Base-by-base conservation (phyloP, 768 basidiomycete genomes). In the Paxillus involutus region DNA sequence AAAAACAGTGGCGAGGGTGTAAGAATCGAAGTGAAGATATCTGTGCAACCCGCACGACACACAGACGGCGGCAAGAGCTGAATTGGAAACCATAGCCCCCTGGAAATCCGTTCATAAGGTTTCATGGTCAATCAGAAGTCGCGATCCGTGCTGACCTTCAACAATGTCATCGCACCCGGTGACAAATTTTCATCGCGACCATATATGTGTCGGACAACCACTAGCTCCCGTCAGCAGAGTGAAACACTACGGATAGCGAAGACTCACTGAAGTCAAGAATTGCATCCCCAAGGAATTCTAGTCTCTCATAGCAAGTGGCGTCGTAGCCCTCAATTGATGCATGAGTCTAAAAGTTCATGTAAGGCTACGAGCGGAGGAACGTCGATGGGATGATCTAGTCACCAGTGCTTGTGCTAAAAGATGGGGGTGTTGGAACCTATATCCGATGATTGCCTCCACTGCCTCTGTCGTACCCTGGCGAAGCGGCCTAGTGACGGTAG, bases 71-170 rank as follows among this genome's bases (percentile, higher is more conserved):
- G 86, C 89, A 41, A 94, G 74, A 16, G 86, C 77, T 30, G 83
- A 79, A 67, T 93, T 93, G 4, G 89, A 90, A 26, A 94, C 90
- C 90, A 94, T 93, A 8, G 88, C 87, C 29, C 83, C 81, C 91
- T 93, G 61, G 35, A 52, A 57, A 55, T 32, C 24, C 12, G 29
- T 51, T 12, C 13, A 16, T 33, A 19, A 24, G 32, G 43, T 33
- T 26, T n/a, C 32, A 36, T 16, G 12, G 24, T 17, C 43, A 12
- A 50, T 30, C 36, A 13, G 36, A 32, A 29, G 7, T 37, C 44
- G 9, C 33, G 24, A 51, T 6, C 40, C 16, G 13, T 17, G 41
- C 63, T 9, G 59, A 83, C 91, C 80, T 94, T 94, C 19, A 93
- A 68, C 62, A 91, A 69, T 4, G 89, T 89, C 61, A 94, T 73